Evolutionary conservation across 2,329 filamentous ascomycete species (phyloP), one percentile per base, ranked within the genome.

Genomic region (Colletotrichum scovillei): DNA sequence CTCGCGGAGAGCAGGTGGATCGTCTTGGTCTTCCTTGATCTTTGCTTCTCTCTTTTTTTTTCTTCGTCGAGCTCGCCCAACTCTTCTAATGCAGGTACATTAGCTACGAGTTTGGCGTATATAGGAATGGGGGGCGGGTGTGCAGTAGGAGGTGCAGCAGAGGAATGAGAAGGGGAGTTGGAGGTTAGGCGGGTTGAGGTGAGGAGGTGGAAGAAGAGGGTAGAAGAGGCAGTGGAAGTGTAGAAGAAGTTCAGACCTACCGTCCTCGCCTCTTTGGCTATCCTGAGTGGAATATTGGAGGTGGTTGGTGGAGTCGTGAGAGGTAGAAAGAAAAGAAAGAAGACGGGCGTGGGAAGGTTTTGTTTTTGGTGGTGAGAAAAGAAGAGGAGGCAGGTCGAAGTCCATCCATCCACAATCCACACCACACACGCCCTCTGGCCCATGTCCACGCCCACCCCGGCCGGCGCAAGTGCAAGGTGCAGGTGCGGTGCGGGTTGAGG

Each of bases 241-340:
- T 60, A 70, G 67, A 62, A 74, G 69, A 71, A 73, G 58, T 63
- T 62, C 52, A 38, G 26, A 72, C 74, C 74, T 67, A 76, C 75
- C 75, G 67, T 75, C 75, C 74, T 76, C 71, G 68, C 74, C 71
- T 74, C 74, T 75, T 60, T 64, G 74, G 73, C 73, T 72, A 56
- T 65, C 65, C 73, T 75, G 32, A 60, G 62, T 52, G 63, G 65
- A 66, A 69, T 76, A 77, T 77, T 67, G 77, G 78, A 80, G 78
- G 80, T 80, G 79, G 79, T 81, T 80, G 80, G 79, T 75, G 78
- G 76, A 79, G 78, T 80, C 79, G 78, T 81, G 78, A 73, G 71
- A 82, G 78, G 80, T 79, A 76, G 79, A 78, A 76, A 77, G 77
- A 77, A 79, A 75, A 69, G 69, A 75, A 69, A 68, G 67, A 74